Percentiles rank a stretch among this genome's conserved stretches.
These are phyloP conservation scores for Zalerion maritima DNA, from an alignment of 495 filamentous ascomycete genomes.

Conservation along the genomic window DNA sequence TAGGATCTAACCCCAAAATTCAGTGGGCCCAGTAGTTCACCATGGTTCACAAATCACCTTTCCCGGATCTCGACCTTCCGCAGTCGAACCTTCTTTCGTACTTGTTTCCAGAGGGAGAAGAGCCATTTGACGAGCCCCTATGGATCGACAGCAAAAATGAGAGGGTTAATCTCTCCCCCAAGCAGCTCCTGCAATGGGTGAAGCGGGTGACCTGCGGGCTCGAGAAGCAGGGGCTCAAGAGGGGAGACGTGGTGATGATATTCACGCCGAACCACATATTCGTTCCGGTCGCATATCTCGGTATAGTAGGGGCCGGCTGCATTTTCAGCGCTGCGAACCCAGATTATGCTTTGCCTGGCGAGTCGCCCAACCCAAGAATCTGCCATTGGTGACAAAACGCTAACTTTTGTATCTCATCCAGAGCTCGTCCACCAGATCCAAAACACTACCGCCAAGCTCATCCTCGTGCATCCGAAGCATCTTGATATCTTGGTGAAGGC, in stretches of 20 bases:
- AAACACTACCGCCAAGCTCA: conserved; percentile 59
- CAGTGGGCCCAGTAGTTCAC: no score
- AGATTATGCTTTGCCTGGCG: conserved; percentile 19
- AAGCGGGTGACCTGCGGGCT: conserved; percentile 28
- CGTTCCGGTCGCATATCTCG: conserved; percentile 31
- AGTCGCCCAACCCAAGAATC: conserved; percentile 2
- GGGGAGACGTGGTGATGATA: conserved; percentile 31
- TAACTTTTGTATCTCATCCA: conserved; percentile 20
- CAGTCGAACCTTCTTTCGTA: conserved; percentile 28
- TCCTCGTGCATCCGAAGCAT: conserved; percentile 52
- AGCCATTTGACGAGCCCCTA: conserved; percentile 21
- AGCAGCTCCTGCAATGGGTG: conserved; percentile 25
- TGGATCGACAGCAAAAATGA: conserved; percentile 30
- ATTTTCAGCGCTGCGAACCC: conserved; percentile 20
- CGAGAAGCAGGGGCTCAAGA: conserved; percentile 17
- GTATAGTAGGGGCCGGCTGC: conserved; percentile 25
- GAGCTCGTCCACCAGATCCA: conserved; percentile 82
- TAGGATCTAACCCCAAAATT: no score
- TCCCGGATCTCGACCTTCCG: conserved; percentile 20
- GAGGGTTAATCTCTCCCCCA: conserved; percentile 17
- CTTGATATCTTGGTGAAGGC: conserved; percentile 51
- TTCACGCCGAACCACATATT: conserved; percentile 33
- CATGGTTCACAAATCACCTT: conserved; percentile 21
- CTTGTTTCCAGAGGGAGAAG: conserved; percentile 24
- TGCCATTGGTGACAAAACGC: conserved; percentile 17